These are phyloP conservation scores for Plasmopara muralis DNA, from an alignment of 352 stramenopile genomes.

Conservation along the genomic window DNA sequence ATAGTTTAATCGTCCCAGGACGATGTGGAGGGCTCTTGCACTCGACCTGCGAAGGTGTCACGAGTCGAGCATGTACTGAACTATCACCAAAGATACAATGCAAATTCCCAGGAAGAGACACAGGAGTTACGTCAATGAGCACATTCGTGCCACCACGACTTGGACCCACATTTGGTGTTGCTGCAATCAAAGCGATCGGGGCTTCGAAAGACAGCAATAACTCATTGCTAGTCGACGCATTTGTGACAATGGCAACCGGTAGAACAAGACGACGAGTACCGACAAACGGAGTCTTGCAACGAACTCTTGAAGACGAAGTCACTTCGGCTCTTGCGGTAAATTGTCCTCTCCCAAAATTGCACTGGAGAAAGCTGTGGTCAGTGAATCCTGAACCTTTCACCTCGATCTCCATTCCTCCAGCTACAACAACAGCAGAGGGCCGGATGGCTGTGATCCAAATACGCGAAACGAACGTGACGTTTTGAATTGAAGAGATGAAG, in stretches of 20 bases:
- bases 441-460: constrained; percentile 20
- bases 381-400: constrained; percentile 24
- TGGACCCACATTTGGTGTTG: constrained; percentile 27
- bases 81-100: constrained; percentile 29
- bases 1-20: constrained; percentile 14
- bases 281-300: constrained; percentile 17
- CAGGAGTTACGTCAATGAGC: constrained; percentile 14
- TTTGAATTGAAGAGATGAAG: constrained; percentile 14
- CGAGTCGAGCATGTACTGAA: constrained; percentile 7
- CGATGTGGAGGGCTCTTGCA: constrained; percentile 24
- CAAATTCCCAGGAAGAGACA: constrained; percentile 3
- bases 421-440: constrained; percentile 14
- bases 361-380: constrained; percentile 4
- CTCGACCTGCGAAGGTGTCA: constrained; percentile 12
- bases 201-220: constrained; percentile 29
- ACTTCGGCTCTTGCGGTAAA: constrained; percentile 12
- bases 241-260: constrained; percentile 15
- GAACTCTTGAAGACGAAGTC: constrained; percentile 12
- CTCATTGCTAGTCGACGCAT: constrained; percentile 21
- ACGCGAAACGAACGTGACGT: constrained; percentile 11
- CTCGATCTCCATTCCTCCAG: constrained; percentile 16
- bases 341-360: constrained; percentile 21
- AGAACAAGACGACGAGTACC: constrained; percentile 12
- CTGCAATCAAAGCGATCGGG: constrained; percentile 13
- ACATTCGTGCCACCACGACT: constrained; percentile 20